Base-by-base conservation (phyloP, 2,329 filamentous ascomycete genomes). In the Alternaria arbusti region DNA sequence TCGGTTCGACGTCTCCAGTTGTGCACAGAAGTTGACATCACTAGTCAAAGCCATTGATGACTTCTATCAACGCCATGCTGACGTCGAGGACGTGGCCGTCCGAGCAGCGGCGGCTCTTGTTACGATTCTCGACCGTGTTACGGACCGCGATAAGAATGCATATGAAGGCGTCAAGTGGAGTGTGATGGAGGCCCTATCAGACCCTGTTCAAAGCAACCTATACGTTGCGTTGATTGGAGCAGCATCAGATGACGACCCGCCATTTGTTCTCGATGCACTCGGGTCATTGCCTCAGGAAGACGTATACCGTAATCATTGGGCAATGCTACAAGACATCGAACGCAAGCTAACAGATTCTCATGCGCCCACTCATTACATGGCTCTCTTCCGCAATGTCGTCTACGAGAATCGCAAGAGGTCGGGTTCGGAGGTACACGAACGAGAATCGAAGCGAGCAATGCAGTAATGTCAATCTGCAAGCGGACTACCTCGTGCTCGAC, bases 351-450 rank as follows among this genome's bases (percentile, higher is more conserved):
- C 60, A 9, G 62, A 68, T 9, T 66, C 69, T 5, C 46, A 64
- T 22, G 73, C 77, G 9, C 75, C 78, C 9, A 43, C 64, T 10
- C 54, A 52, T 22, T 80, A 74, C 25, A 54, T 72, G 64, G 69
- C 66, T 20, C 61, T 70, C 0, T 78, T 80, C 57, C 73, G 69
- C 12, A 63, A 63, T 32, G 64, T 77, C 15, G 65, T 74, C 5
- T 68, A 73, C 15, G 77, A 78, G 30, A 78, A 60, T 36, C 73
- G 77, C 59, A 80, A 80, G 70, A 71, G 77, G 51, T 70, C 74
- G 12, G 71, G 71, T 23, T 74, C 75, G 3, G 74, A 75, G 50
- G 63, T 61, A 25, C 71, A 70, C 20, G 76, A 74, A 25, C 71
- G 73, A 17, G 71, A 71, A 45, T 62, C 75, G 17, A 79, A 79